Base-by-base conservation (phyloP, 2,329 filamentous ascomycete species). In the Leptographium procerum region DNA sequence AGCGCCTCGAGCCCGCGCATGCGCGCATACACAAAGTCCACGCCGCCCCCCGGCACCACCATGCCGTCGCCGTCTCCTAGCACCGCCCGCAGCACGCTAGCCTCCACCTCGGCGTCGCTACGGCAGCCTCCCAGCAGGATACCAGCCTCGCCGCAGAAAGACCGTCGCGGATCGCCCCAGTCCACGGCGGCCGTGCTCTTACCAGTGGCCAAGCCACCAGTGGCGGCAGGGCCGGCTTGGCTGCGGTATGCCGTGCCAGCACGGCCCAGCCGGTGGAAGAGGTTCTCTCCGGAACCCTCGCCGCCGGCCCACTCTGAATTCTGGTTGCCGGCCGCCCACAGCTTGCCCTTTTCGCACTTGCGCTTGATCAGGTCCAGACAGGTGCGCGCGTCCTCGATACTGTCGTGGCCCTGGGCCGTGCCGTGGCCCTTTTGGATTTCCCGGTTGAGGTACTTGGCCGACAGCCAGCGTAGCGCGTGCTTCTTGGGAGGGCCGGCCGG, bases 351-450 rank as follows among this genome's bases (percentile, higher is more conserved):
- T 70, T 97, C 91, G 70, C 92, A 96, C 71, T 99, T 99, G 68
- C 92, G 86, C 71, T 94, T 95, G 53, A 97, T 84, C 1, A 99
- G 85, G 66, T 97, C 91, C 16, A 99, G 84, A 63, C 91, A 95
- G 3, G 94, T 91, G 63, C 81, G 85, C 16, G 94, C 91, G 70
- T 99, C 94, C 71, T 99, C 94, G 62, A 96, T 81, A 60, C 89
- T 94, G 76, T 97, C 87, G 69, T 99, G 94, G 19, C 94, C 94
- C 19, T 69, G 69, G 19, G 78, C 77, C 19, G 77, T 76, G 55
- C 87, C 87, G 62, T 78, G 73, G 50, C 84, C 85, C 66, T 88
- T 90, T 69, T 99, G 94, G 57, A 99, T 95, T 69, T 95, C 88
- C 59, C 89, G 87, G 56, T 81, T 81, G 22, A 97, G 80, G 66